phyloP scores from a whole-genome alignment of 495 filamentous ascomycete species.

The Penicillium dipodomyicola region DNA sequence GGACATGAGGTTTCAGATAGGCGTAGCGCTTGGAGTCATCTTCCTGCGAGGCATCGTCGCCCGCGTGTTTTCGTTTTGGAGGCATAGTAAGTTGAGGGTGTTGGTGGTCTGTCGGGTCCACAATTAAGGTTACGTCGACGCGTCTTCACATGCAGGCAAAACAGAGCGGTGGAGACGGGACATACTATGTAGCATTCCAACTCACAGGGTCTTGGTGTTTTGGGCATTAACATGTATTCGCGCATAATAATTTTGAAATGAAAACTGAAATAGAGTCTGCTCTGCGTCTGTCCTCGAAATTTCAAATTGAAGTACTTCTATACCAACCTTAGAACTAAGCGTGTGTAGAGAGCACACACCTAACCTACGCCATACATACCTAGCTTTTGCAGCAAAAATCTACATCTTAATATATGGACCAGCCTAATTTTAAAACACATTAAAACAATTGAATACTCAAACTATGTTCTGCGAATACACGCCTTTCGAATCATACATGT shows the following conservation, averaged over 20 bases:
- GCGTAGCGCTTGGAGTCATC: slow-evolving; percentile 37
- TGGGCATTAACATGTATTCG: neutral
- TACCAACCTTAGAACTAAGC: neutral
- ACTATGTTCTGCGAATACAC: neutral
- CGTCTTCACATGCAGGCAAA: slow-evolving; percentile 13
- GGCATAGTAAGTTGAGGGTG: slow-evolving; percentile 25
- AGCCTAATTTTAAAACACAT: neutral
- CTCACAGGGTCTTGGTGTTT: neutral
- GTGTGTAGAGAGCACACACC: neutral
- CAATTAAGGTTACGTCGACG: slow-evolving; percentile 4
- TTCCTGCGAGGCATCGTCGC: slow-evolving; percentile 21
- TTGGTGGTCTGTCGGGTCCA: neutral
- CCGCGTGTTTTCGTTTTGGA: slow-evolving; percentile 38
- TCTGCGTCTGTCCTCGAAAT: neutral
- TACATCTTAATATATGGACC: neutral
- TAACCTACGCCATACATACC: neutral
- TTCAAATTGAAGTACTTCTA: neutral
- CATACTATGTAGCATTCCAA: neutral
- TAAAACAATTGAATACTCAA: neutral
- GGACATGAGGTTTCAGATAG: slow-evolving; percentile 49
- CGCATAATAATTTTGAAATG: neutral
- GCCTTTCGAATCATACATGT: neutral
- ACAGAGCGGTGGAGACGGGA: slow-evolving; percentile 10
- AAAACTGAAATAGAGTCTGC: neutral
- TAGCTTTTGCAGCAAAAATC: neutral